Conservation (phyloP, 78 protist species). For the Dictyostelium purpureum region DNA sequence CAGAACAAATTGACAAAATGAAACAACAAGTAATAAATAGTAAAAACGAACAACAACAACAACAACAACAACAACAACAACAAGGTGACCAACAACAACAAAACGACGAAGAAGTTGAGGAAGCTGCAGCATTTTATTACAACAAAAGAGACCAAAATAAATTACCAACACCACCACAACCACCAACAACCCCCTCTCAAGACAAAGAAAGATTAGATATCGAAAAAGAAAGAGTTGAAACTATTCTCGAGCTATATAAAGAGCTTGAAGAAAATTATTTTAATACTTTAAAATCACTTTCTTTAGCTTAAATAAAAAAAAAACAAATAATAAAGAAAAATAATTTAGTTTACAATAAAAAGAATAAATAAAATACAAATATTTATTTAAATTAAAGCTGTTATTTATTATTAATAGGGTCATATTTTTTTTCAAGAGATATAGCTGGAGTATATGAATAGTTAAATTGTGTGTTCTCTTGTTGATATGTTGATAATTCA, state of each 20-base stretch:
- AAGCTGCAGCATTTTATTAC: too few relatives aligned
- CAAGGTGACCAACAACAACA: background rate
- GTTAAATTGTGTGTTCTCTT: too few relatives aligned
- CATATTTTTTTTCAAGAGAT: too few relatives aligned
- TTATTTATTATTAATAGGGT: too few relatives aligned
- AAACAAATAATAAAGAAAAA: background rate
- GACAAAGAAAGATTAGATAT: background rate
- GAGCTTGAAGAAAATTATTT: conserved; percentile 18
- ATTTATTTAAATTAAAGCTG: too few relatives aligned
- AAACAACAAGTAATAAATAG: background rate
- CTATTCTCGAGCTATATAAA: conserved; percentile 19
- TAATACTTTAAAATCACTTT: conserved; percentile 21
- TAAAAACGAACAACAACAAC: background rate
- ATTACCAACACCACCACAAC: background rate
- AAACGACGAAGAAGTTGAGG: background rate
- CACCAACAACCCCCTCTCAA: background rate
- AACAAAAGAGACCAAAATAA: background rate
- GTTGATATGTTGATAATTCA: too few relatives aligned
- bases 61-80: background rate
- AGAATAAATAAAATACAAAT: too few relatives aligned
- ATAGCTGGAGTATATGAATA: too few relatives aligned
- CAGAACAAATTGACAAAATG: background rate
- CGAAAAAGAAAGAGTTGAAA: conserved; percentile 20
- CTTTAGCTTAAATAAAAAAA: background rate
- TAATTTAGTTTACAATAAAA: too few relatives aligned